phyloP scores from a whole-genome alignment of 2,329 filamentous ascomycete genomes.

The Cladosporium velox region DNA sequence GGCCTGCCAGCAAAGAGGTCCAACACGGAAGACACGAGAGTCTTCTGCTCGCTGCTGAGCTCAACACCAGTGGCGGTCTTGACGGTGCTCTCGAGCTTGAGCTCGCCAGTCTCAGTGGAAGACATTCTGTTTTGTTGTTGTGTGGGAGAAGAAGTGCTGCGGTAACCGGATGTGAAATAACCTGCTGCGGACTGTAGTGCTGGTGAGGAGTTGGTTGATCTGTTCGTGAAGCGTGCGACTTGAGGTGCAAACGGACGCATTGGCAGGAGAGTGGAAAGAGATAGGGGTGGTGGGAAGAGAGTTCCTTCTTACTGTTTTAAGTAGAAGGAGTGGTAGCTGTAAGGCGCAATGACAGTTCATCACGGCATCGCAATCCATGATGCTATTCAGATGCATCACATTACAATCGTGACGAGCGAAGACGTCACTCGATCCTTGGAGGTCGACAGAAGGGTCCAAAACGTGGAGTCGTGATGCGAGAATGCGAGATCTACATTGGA shows the following conservation, averaged over 20 bases:
- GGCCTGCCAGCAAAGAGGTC: constrained; percentile 65
- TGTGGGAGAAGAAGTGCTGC: not conserved
- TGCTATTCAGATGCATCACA: constrained; percentile 2
- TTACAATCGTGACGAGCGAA: not conserved
- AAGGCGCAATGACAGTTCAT: not conserved
- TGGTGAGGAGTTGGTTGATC: constrained; percentile 6
- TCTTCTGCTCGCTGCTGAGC: constrained; percentile 53
- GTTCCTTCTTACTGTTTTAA: constrained; percentile 12
- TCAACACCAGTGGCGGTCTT: constrained; percentile 54
- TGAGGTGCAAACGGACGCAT: constrained; percentile 22
- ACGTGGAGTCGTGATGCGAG: not conserved
- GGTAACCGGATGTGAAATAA: not conserved
- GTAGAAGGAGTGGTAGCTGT: not conserved
- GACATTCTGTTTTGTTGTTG: constrained; percentile 28
- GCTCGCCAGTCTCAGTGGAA: constrained; percentile 31
- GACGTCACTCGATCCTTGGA: constrained; percentile 2
- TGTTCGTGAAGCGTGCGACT: constrained; percentile 16
- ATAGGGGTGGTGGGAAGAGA: not conserved
- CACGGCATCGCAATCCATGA: constrained; percentile 21
- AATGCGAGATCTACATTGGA: not conserved
- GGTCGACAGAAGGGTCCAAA: not conserved
- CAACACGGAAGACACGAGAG: constrained; percentile 59
- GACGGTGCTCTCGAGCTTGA: constrained; percentile 59
- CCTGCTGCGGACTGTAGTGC: constrained; percentile 14
- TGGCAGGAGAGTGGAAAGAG: not conserved